Conservation (phyloP, 73 alveolate genomes). For the Paramecium sexaurelia region DNA sequence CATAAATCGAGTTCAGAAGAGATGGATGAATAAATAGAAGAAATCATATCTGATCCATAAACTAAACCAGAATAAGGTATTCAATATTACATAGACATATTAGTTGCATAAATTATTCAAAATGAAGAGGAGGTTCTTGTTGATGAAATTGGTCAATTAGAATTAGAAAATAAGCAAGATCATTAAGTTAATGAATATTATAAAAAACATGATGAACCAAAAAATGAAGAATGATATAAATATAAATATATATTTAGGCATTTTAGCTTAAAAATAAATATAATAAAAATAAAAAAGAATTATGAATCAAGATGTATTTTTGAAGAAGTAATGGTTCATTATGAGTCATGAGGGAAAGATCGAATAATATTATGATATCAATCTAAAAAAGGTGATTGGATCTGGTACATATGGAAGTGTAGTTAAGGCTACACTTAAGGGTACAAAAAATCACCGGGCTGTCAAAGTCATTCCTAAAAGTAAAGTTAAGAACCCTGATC, state of each 20-base stretch:
- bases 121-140: background rate
- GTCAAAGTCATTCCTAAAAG: conserved; percentile 79
- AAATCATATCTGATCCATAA: conserved; percentile 4
- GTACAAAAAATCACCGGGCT: conserved; percentile 80
- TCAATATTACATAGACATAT: background rate
- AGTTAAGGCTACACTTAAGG: conserved; percentile 76
- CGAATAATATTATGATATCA: conserved; percentile 43
- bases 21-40: conserved; percentile 7
- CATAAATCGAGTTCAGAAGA: conserved; percentile 6
- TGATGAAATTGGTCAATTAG: background rate
- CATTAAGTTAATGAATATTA: conserved; percentile 32
- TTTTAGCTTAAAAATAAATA: conserved; percentile 5
- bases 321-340: conserved; percentile 59
- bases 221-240: conserved; percentile 4
- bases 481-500: conserved; percentile 74
- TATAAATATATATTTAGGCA: background rate
- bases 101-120: conserved; percentile 26
- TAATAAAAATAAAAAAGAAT: background rate
- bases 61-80: conserved; percentile 22
- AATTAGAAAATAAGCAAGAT: conserved; percentile 1
- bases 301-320: conserved; percentile 15
- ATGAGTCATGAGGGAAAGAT: conserved; percentile 33
- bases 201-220: conserved; percentile 2
- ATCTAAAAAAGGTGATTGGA: conserved; percentile 76
- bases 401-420: conserved; percentile 92